These are phyloP conservation scores for Colletotrichum lini DNA, from an alignment of 2,329 filamentous ascomycete genomes.

Conservation along the genomic window DNA sequence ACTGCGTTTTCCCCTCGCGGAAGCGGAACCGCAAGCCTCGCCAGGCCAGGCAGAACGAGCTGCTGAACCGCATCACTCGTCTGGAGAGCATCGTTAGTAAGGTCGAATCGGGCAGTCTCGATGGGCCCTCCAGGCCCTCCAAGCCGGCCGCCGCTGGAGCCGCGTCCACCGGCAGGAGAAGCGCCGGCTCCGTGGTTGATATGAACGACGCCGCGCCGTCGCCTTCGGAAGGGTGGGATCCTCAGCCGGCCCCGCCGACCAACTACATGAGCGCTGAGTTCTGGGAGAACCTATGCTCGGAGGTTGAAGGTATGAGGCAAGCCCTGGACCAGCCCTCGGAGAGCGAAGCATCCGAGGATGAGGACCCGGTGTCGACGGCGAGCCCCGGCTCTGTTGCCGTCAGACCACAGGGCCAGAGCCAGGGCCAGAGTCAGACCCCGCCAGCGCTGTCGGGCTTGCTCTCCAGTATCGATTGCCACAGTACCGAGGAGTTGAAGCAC, in stretches of 20 bases:
- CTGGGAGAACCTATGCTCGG: slow-evolving; percentile 59
- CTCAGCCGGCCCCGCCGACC: slow-evolving; percentile 45
- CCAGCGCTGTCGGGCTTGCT: slow-evolving; percentile 48
- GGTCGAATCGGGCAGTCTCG: slow-evolving; percentile 51
- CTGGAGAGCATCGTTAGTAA: slow-evolving; percentile 62
- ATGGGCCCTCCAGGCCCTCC: slow-evolving; percentile 10
- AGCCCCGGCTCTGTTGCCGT: slow-evolving; percentile 48
- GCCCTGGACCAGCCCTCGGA: slow-evolving; percentile 60
- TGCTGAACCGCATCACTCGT: slow-evolving; percentile 60
- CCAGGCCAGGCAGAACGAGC: slow-evolving; percentile 59
- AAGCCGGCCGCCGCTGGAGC: neutral
- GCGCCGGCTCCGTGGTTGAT: slow-evolving; percentile 42
- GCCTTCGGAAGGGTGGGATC: slow-evolving; percentile 33
- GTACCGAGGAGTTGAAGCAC: slow-evolving; percentile 46
- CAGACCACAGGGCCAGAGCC: slow-evolving; percentile 27
- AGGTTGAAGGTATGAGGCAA: slow-evolving; percentile 61
- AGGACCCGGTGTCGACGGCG: slow-evolving; percentile 46
- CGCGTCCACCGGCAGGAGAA: slow-evolving; percentile 5
- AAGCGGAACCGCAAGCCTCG: slow-evolving; percentile 59
- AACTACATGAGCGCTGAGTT: slow-evolving; percentile 60
- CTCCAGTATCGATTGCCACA: slow-evolving; percentile 21
- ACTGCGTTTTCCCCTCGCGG: slow-evolving; percentile 64
- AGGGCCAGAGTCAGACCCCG: slow-evolving; percentile 42
- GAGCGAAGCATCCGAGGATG: slow-evolving; percentile 53
- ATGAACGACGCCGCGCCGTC: slow-evolving; percentile 25